Evolutionary conservation across 495 filamentous ascomycete species (phyloP), one percentile per base, ranked within the genome.

Genomic region (Cercophora newfieldiana): DNA sequence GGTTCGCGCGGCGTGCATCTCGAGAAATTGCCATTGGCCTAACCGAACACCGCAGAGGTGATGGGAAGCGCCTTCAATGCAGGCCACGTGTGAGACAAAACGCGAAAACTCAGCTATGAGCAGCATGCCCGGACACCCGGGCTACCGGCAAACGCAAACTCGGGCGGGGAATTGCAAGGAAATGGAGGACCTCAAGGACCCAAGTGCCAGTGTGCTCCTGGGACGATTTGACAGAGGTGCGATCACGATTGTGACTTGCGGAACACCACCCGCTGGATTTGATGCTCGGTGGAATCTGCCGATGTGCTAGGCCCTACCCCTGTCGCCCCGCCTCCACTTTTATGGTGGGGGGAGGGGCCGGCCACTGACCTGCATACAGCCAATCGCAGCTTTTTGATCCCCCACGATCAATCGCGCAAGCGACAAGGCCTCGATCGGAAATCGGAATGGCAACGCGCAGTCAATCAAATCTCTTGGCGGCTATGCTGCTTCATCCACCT

Each of bases 11-110:
- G 29, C 19, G 25, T 19, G 55, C 55, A 58, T 29, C 29, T 33
- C 12, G 12, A 30, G 29, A 58, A 14, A 25, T 21, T 58, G 14
- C 59, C 48, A 63, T 63, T 63, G 61, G 61, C 50, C 50, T 12
- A 33, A 28, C n/a, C 49, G 21, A 29, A 31, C 61, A 63, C 48
- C 61, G 49, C 33, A 26, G 47, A 24, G n/a, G 50, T 19, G 61
- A 48, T 55, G 28, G 50, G 7, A 31, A 63, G 37, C 49, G 29
- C 28, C 24, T 33, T 22, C 19, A 8, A 26, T 37, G 61, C 30
- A 25, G 63, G 63, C 50, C 59, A 51, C 51, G 50, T 67, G 65
- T 67, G 65, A 67, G 65, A 67, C 65, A 50, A 33, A 28, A 29
- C 24, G 30, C 24, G 60, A 50, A 50, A 65, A 65, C 25, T 8